Base-by-base conservation (phyloP, 2,329 filamentous ascomycete genomes). In the Graphilbum ipis-grandicollis region DNA sequence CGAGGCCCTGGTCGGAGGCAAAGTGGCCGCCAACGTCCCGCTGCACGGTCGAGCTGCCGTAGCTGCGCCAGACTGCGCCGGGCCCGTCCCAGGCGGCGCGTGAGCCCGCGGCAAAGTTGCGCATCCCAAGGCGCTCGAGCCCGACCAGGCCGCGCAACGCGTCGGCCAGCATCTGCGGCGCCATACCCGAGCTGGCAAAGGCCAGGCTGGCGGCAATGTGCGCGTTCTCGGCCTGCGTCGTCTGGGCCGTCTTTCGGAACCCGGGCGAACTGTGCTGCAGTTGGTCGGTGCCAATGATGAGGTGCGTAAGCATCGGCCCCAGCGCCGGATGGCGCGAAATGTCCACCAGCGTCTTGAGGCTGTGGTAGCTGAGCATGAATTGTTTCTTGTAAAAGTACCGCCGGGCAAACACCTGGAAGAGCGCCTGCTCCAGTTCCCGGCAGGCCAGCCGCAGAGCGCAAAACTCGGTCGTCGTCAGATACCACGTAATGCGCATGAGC, bases 371-470 rank as follows among this genome's bases (percentile, higher is more conserved):
- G 37, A 77, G 48, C 66, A 76, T 74, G 52, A 79, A 80, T 47
- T 79, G 73, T 46, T 67, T 70, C 50, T 71, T 72, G 35, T 56
- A 59, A 53, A 81, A 80, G 57, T 75, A 80, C 43, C 77, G 72
- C 19, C 56, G 56, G 21, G 65, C 58, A 45, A 79, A 79, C 25
- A 57, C 58, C 34, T 62, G 56, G 50, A 70, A 69, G 12, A 77
- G 55, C 2, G 58, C 55, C 17, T 53, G 52, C 48, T 79, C 72
- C 12, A 74, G 48, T 15, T 57, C 50, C 38, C 63, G 69, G 55
- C 71, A 75, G 3, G 61, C 60, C 14, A 63, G 53, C 7, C 75
- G 71, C 8, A 79, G 49, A 12, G 53, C 50, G 40, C 65, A 59
- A 15, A 77, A 61, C 8, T 78, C 72, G 0, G 52, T 37, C 0